Evolutionary conservation across 257 asterid genomes (phyloP), one percentile per base, ranked within the genome.

Genomic region (Solanum megistacrolobum): DNA sequence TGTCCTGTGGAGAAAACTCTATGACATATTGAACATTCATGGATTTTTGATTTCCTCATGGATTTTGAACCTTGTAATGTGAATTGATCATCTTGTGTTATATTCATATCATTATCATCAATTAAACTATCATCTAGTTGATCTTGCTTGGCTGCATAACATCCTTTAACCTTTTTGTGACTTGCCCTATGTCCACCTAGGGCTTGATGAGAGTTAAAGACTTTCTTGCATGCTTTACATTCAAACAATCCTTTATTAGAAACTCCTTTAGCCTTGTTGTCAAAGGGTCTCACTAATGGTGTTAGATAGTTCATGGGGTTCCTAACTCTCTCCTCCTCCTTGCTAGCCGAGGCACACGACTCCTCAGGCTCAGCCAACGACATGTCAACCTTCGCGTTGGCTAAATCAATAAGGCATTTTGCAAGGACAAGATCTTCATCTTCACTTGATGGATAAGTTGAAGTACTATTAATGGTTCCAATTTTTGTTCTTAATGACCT

Each of bases 131-230:
- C 94, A 82, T 82, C 85, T 1, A 46, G 18, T 32, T 91, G 95
- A 66, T 95, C 98, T 88, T 93, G 98, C 62, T 93, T 96, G 5
- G 98, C 95, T 16, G 99, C 99, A 36, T 92, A 96, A 83, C 99
- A 97, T 0, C 99, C 99, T 87, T 96, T 97, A 7, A 97, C 98
- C 90, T 96, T 97, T 84, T 97, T 96, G 92, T 97, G 99, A 84
- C 99, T 97, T 3, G 99, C 99, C 43, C 99, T 90, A 23, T 97
- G 99, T 0, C 99, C 99, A 0, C 99, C 99, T 20, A 97, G 83
- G 9, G 99, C 99, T 89, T 97, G 99, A 86, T 97, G 99, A 8
- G 99, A 97, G 82, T 92, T 94, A 89, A 97, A 97, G 13, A 96
- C 99, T 89, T 95, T 97, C 88, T 96, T 96, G 92, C 99, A 97